These are phyloP conservation scores for Cryptosporidium bovis DNA, from an alignment of 169 alveolate species.

Conservation along the genomic window DNA sequence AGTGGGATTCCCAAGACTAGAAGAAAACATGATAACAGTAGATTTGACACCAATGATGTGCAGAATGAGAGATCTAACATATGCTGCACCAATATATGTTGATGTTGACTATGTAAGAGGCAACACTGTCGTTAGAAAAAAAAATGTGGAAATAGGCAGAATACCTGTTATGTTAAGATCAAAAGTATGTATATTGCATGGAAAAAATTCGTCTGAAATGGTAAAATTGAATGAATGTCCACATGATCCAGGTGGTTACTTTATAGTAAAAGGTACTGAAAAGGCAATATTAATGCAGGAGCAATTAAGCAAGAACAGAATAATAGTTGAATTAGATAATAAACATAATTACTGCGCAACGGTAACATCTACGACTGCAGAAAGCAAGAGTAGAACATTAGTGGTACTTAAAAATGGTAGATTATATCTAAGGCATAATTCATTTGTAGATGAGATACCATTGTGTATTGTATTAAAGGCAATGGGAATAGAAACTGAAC, in stretches of 20 bases:
- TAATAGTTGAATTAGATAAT: constrained; percentile 96
- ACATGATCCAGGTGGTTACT: constrained; percentile 98
- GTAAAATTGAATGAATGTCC: constrained; percentile 87
- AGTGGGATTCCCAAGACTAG: constrained; percentile 89
- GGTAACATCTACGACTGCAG: constrained; percentile 97
- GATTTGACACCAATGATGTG: constrained; percentile 95
- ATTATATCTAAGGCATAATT: constrained; percentile 94
- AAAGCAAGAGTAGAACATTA: constrained; percentile 96
- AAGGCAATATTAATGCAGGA: constrained; percentile 98
- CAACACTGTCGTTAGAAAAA: constrained; percentile 84
- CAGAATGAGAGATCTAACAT: constrained; percentile 96
- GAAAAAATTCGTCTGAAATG: constrained; percentile 82
- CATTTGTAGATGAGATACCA: constrained; percentile 96
- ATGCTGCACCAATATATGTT: constrained; percentile 96
- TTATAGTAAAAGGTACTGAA: constrained; percentile 98
- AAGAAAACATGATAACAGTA: constrained; percentile 86
- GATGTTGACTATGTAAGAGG: constrained; percentile 95
- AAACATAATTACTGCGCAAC: constrained; percentile 94
- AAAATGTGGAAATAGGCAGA: constrained; percentile 92
- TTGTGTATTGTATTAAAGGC: constrained; percentile 96
- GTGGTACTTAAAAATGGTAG: constrained; percentile 93
- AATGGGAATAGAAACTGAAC: constrained; percentile 97
- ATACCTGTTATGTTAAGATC: constrained; percentile 98
- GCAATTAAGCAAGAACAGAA: constrained; percentile 96
- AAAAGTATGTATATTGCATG: constrained; percentile 87